These are phyloP conservation scores for Exophiala sp. DNA, from an alignment of 2,329 filamentous ascomycete species.

Conservation along the genomic window DNA sequence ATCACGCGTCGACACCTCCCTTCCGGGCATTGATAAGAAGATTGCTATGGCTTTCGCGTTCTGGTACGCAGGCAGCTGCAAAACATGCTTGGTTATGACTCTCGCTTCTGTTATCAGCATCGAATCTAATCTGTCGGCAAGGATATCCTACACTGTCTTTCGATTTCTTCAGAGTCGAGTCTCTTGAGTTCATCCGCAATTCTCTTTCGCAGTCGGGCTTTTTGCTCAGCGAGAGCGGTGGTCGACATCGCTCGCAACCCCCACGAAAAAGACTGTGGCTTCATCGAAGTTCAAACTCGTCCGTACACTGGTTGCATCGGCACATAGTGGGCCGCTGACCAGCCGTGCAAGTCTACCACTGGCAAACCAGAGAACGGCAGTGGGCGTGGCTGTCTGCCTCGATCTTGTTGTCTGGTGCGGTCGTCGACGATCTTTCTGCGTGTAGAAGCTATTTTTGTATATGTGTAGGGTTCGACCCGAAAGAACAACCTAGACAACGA, in stretches of 20 bases:
- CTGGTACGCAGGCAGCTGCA: conserved; percentile 65
- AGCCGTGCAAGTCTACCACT: not conserved
- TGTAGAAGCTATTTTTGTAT: not conserved
- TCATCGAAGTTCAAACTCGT: conserved; percentile 10
- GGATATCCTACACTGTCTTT: conserved; percentile 26
- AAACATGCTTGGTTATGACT: conserved; percentile 58
- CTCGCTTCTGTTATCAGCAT: conserved; percentile 49
- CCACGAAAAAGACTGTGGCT: not conserved
- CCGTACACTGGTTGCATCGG: conserved; percentile 1
- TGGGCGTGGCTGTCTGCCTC: not conserved
- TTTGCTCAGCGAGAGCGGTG: conserved; percentile 21
- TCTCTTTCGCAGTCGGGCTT: conserved; percentile 25
- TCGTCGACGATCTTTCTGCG: not conserved
- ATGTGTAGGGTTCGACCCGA: not conserved
- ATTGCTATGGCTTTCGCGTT: conserved; percentile 71
- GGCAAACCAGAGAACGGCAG: not conserved
- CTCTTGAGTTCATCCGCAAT: conserved; percentile 18
- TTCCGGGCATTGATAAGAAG: conserved; percentile 86
- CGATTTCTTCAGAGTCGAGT: conserved; percentile 21
- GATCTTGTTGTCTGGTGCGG: not conserved
- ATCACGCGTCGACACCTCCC: conserved; percentile 75
- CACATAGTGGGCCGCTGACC: conserved; percentile 4
- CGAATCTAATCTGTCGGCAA: not conserved
- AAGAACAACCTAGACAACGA: not conserved
- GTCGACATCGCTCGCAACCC: conserved; percentile 12